A percentile compares a stretch with the other conserved stretches of the same genome.
These are phyloP conservation scores for Colletotrichum eleusines DNA, from an alignment of 2,329 filamentous ascomycete species.

Conservation along the genomic window DNA sequence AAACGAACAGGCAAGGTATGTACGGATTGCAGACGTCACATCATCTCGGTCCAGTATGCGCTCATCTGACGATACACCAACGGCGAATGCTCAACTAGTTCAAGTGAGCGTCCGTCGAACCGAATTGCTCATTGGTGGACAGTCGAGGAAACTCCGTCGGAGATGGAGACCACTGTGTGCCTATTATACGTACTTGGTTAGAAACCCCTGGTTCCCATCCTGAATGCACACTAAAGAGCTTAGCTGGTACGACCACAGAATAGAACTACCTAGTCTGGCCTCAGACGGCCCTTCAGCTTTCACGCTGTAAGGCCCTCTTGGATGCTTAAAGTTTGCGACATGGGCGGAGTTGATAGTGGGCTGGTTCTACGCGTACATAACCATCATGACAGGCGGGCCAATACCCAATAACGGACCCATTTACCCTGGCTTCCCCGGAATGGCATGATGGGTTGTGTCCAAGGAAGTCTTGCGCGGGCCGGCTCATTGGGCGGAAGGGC, in stretches of 20 bases:
- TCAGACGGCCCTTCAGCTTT: no score
- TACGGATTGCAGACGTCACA: conserved; percentile 22
- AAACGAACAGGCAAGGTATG: background rate
- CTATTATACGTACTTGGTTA: background rate
- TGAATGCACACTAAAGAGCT: background rate
- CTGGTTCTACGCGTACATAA: no score
- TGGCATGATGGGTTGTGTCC: conserved; percentile 15
- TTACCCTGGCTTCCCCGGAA: conserved; percentile 17
- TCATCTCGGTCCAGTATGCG: conserved; percentile 25
- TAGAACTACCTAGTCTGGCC: no score
- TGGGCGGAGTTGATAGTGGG: no score
- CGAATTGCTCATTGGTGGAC: background rate
- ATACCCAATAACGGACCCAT: background rate
- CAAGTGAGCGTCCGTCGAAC: background rate
- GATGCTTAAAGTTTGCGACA: no score
- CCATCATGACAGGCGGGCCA: no score
- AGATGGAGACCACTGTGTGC: background rate
- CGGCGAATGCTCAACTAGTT: background rate
- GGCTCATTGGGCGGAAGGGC: conserved; percentile 21
- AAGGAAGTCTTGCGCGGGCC: conserved; percentile 9
- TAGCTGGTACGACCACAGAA: conserved; percentile 5
- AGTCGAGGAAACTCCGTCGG: conserved; percentile 18
- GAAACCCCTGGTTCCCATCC: conserved; percentile 15
- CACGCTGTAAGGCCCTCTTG: no score
- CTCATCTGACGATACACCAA: conserved; percentile 19